These are phyloP conservation scores for Diaporthe sp. DNA, from an alignment of 2,329 filamentous ascomycete genomes.

Conservation along the genomic window DNA sequence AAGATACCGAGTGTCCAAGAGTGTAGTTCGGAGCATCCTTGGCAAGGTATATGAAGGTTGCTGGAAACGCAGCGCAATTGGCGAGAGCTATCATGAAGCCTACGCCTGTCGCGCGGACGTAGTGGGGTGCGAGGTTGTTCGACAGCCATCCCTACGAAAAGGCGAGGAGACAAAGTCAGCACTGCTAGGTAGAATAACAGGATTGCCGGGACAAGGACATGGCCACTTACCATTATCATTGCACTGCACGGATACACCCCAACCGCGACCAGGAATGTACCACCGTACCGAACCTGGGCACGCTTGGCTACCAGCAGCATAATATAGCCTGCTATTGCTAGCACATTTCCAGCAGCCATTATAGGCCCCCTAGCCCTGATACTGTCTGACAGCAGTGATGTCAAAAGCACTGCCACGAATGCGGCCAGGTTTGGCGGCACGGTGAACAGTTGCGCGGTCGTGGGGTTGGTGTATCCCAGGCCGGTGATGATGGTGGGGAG, in stretches of 20 bases:
- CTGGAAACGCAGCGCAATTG: conserved; percentile 59
- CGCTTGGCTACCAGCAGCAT: conserved; percentile 51
- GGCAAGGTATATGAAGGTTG: conserved; percentile 59
- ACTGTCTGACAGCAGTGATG: conserved; percentile 51
- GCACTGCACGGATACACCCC: conserved; percentile 49
- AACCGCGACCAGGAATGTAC: conserved; percentile 51
- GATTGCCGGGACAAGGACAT: no score
- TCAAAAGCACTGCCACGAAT: conserved; percentile 51
- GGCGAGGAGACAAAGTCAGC: neutral
- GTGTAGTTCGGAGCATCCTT: conserved; percentile 56
- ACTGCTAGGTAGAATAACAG: no score
- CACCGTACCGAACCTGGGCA: conserved; percentile 52
- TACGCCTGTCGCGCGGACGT: conserved; percentile 57
- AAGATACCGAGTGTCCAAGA: conserved; percentile 56
- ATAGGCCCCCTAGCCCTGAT: conserved; percentile 49
- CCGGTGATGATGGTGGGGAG: conserved; percentile 59
- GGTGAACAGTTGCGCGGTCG: conserved; percentile 54
- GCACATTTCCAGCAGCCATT: conserved; percentile 48
- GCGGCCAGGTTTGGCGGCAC: conserved; percentile 53
- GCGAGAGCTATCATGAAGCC: conserved; percentile 57
- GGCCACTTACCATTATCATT: conserved; percentile 46
- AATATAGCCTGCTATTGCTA: conserved; percentile 52
- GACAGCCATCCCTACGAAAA: conserved; percentile 53
- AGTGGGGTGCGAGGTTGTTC: conserved; percentile 59
- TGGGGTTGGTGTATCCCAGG: conserved; percentile 54